These are phyloP conservation scores for Lycium barbarum DNA, from an alignment of 257 asterid species.

Conservation along the genomic window DNA sequence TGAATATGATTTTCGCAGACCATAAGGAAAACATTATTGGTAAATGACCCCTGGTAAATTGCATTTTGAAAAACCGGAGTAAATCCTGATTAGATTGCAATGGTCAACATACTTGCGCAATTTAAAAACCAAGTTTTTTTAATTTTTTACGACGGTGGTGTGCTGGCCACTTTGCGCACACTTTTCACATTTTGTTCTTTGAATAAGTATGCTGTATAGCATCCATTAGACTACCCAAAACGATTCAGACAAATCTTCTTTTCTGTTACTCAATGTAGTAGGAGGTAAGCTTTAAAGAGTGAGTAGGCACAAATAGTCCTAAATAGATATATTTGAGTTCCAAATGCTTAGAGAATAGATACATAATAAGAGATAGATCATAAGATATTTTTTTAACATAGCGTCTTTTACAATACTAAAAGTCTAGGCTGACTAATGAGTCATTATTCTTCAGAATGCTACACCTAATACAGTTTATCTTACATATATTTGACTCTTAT, in stretches of 20 bases:
- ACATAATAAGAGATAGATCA: neutral
- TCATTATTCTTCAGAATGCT: neutral
- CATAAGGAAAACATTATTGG: neutral
- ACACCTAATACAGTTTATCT: neutral
- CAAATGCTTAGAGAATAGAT: neutral
- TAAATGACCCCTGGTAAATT: neutral
- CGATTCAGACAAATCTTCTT: neutral
- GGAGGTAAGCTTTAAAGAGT: neutral
- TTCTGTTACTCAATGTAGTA: neutral
- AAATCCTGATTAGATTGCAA: neutral
- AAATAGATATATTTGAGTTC: neutral
- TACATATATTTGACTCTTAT: neutral
- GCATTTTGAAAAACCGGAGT: neutral
- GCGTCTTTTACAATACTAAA: conserved; percentile 4
- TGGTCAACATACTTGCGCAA: neutral
- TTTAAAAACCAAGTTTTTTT: too few species aligned
- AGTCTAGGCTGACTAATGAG: neutral
- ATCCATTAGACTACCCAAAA: neutral
- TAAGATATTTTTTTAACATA: neutral
- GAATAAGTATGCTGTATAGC: neutral
- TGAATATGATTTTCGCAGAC: neutral
- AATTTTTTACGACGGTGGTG: too few species aligned
- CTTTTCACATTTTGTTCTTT: neutral
- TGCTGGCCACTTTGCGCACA: neutral
- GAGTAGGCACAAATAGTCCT: neutral